Evolutionary conservation across 192 early-diverging fungal genomes (phyloP).

Genomic region (Pilobolus umbonatus): DNA sequence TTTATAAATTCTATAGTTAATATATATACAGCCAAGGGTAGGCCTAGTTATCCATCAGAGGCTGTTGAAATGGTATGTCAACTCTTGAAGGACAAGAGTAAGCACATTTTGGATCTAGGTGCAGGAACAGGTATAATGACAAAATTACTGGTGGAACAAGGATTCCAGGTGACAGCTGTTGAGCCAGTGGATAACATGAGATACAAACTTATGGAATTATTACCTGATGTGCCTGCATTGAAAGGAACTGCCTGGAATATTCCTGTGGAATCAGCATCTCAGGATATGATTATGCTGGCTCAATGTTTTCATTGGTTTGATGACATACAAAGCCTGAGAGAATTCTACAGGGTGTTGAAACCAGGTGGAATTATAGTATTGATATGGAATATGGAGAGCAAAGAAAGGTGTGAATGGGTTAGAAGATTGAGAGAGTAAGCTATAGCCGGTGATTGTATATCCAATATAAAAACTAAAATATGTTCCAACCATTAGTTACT

Average conservation of each 20-base stretch:
- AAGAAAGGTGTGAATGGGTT: conserved; percentile 26
- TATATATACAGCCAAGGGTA: conserved; percentile 11
- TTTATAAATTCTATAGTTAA: neutral
- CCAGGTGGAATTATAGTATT: conserved; percentile 29
- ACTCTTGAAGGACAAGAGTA: neutral
- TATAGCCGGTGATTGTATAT: too few species aligned
- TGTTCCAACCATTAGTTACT: too few species aligned
- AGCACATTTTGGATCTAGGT: conserved; percentile 22
- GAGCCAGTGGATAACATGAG: conserved; percentile 30
- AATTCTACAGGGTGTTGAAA: conserved; percentile 43
- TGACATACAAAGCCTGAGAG: conserved; percentile 30
- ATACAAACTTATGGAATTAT: conserved; percentile 9
- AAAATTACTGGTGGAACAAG: conserved; percentile 1
- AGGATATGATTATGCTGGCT: conserved; percentile 34
- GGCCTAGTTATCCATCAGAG: conserved; percentile 23
- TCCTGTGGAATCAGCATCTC: conserved; percentile 20
- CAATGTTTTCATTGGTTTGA: conserved; percentile 57
- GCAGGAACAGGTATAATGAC: conserved; percentile 36
- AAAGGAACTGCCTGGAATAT: conserved; percentile 33
- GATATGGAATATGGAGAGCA: conserved; percentile 48
- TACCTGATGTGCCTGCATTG: conserved; percentile 14
- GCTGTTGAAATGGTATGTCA: neutral
- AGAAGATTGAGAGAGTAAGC: conserved; percentile 24
- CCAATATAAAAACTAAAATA: too few species aligned
- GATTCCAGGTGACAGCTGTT: conserved; percentile 20